A percentile compares a stretch with the other conserved stretches of the same genome.
Evolutionary conservation across 2,329 filamentous ascomycete genomes (phyloP).

Genomic region (Alternaria sp.): DNA sequence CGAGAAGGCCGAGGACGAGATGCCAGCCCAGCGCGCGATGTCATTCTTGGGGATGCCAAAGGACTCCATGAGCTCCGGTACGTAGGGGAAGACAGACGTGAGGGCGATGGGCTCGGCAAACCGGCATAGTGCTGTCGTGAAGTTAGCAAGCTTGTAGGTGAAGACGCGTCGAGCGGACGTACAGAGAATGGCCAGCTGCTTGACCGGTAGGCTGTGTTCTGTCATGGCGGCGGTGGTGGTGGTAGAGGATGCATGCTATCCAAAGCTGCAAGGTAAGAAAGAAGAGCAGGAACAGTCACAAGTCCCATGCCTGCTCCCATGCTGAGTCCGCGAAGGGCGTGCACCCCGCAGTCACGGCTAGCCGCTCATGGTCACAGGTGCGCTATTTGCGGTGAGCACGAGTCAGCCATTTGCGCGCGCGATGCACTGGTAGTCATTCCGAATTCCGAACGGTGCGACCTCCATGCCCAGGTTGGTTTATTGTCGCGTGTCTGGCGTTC

Average conservation of each 20-base stretch:
- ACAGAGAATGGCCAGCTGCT: constrained; percentile 51
- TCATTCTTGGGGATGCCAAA: constrained; percentile 49
- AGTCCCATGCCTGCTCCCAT: constrained; percentile 4
- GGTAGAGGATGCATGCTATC: constrained; percentile 14
- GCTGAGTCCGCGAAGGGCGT: constrained; percentile 11
- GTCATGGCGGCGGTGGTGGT: constrained; percentile 38
- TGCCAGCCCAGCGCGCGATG: constrained; percentile 73
- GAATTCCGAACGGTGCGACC: constrained; percentile 2
- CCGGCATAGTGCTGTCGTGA: constrained; percentile 79
- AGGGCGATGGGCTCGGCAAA: constrained; percentile 91
- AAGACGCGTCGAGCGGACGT: constrained; percentile 4
- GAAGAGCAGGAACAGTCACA: constrained; percentile 2
- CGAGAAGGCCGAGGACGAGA: constrained; percentile 85
- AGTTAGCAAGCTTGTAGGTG: constrained; percentile 4
- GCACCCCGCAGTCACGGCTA: constrained; percentile 25
- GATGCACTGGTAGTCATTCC: not conserved
- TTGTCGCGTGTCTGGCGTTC: not conserved
- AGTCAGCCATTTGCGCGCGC: not conserved
- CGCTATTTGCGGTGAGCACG: constrained; percentile 13
- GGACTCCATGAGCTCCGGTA: constrained; percentile 64
- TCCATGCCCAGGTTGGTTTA: not conserved
- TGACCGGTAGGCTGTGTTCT: constrained; percentile 47
- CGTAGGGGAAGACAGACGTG: constrained; percentile 92
- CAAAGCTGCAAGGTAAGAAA: not conserved
- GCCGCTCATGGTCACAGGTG: constrained; percentile 8